A percentile compares a stretch with the other conserved stretches of the same genome.
Evolutionary conservation across 2,329 filamentous ascomycete genomes (phyloP).

Genomic region (Purpureocillium takamizusanense): DNA sequence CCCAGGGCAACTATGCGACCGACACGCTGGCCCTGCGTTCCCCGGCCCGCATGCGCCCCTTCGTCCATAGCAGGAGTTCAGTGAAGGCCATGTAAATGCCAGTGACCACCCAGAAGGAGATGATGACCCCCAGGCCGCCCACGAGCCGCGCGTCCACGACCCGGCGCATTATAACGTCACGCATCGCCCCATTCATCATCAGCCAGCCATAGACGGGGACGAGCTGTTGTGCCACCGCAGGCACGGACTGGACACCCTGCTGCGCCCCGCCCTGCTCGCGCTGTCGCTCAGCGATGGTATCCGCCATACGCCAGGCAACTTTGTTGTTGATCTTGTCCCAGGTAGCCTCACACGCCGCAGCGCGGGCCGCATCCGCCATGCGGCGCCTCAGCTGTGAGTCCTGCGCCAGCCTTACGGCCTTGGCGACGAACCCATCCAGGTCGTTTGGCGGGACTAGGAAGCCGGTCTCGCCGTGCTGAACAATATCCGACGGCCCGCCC

Average conservation of each 20-base stretch:
- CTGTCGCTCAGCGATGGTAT: slow-evolving; percentile 38
- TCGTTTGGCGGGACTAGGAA: slow-evolving; percentile 53
- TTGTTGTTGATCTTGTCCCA: slow-evolving; percentile 67
- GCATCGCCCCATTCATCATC: slow-evolving; percentile 29
- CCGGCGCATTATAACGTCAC: slow-evolving; percentile 22
- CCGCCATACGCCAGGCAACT: slow-evolving; percentile 55
- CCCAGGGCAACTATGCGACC: not conserved
- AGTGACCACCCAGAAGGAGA: slow-evolving; percentile 39
- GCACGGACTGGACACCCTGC: slow-evolving; percentile 7
- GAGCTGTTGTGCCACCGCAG: slow-evolving; percentile 18
- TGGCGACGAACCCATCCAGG: slow-evolving; percentile 46
- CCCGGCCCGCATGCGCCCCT: slow-evolving; percentile 19
- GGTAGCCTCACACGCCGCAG: slow-evolving; percentile 52
- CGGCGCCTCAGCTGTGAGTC: slow-evolving; percentile 31
- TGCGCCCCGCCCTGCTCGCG: slow-evolving; percentile 15
- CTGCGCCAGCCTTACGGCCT: slow-evolving; percentile 38
- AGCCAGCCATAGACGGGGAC: slow-evolving; percentile 35
- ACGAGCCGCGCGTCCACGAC: slow-evolving; percentile 35
- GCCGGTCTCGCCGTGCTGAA: slow-evolving; percentile 49
- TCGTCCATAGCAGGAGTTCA: slow-evolving; percentile 31
- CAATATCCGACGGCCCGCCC: slow-evolving; percentile 60
- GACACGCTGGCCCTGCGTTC: slow-evolving; percentile 12
- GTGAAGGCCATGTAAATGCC: slow-evolving; percentile 40
- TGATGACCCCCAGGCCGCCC: slow-evolving; percentile 35
- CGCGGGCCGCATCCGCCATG: slow-evolving; percentile 40